Evolutionary conservation across 192 early-diverging fungal species (phyloP), one percentile per base, ranked within the genome.

Genomic region (Coemansia reversa): DNA sequence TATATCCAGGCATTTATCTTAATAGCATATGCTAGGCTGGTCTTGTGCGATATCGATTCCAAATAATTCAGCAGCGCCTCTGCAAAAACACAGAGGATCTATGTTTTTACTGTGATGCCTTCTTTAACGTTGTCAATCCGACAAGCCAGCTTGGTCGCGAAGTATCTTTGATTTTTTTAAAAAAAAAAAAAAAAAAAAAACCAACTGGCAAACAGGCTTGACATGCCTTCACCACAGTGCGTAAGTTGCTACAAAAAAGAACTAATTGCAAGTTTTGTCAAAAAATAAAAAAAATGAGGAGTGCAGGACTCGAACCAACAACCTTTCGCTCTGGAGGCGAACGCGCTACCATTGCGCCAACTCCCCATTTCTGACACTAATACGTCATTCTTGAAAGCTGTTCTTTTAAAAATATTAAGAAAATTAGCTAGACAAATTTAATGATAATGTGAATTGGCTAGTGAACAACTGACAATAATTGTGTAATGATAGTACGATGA

Each of bases 311-410:
- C 65, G 71, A 74, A 74, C 71, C 71, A 74, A 74, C 71, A 73
- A 73, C 71, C 71, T 73, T 73, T 59, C 71, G 71, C 71, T 73
- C 71, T 73, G 71, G 71, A 73, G 71, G 71, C 71, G 71, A 59
- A 66, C 64, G 71, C 71, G 71, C 71, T 73, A 73, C 71, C 71
- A 62, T 73, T 73, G 71, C 71, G 71, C 71, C 65, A 73, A 61
- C 51, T 39, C 57, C 70, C 70, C 70, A 32, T 5, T 7, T 3
- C 30, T 5, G 30, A 32, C 30, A 7, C 30, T 32, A 32, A 32
- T 7, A 32, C 30, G 30, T 32, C 30, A 32, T 7, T 32, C 30
- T 32, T 5, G 7, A 32, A 32, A 5, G 3, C 7, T 32, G 7
- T 5, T 5, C 7, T 32, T 5, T 32, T 32, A 7, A 32, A 32